phyloP scores from a whole-genome alignment of 1,284 basidiomycete genomes.

The Ceratobasidium theobromae region DNA sequence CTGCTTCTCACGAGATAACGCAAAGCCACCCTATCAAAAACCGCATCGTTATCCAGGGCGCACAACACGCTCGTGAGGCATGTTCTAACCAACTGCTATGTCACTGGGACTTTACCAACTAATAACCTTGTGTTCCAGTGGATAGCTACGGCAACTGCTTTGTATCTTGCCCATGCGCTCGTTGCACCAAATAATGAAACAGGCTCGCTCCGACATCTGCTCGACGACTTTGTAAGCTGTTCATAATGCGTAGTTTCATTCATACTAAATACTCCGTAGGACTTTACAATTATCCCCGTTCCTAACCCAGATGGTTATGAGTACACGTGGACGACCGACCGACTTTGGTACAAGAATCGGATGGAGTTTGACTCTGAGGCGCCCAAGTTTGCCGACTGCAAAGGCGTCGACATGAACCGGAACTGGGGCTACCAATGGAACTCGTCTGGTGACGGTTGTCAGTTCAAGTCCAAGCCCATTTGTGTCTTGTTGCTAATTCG shows the following conservation, averaged over 20 bases:
- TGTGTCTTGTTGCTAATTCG: conserved; percentile 14
- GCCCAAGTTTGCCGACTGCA: conserved; percentile 51
- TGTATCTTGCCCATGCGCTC: conserved; percentile 74
- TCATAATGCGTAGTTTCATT: background rate
- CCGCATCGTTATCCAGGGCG: conserved; percentile 68
- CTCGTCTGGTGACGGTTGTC: conserved; percentile 40
- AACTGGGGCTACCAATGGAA: conserved; percentile 56
- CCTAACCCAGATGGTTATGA: conserved; percentile 85
- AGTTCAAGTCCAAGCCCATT: conserved; percentile 30
- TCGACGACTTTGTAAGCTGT: conserved; percentile 56
- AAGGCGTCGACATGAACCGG: conserved; percentile 80
- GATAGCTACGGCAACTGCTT: conserved; percentile 72
- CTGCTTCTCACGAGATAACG: conserved; percentile 25
- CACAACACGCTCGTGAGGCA: conserved; percentile 80
- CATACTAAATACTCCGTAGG: conserved; percentile 43
- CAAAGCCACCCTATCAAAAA: conserved; percentile 34
- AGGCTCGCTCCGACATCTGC: conserved; percentile 46
- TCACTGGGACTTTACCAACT: conserved; percentile 4
- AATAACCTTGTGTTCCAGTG: conserved; percentile 54
- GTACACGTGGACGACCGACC: conserved; percentile 62
- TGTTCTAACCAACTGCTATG: conserved; percentile 37
- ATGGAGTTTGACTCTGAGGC: conserved; percentile 46
- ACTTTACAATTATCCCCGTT: conserved; percentile 75
- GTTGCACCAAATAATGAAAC: conserved; percentile 53
- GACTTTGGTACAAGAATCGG: conserved; percentile 85